Base-by-base conservation (phyloP, 805 yeast genomes). In the Barnettozyma sucrosica region DNA sequence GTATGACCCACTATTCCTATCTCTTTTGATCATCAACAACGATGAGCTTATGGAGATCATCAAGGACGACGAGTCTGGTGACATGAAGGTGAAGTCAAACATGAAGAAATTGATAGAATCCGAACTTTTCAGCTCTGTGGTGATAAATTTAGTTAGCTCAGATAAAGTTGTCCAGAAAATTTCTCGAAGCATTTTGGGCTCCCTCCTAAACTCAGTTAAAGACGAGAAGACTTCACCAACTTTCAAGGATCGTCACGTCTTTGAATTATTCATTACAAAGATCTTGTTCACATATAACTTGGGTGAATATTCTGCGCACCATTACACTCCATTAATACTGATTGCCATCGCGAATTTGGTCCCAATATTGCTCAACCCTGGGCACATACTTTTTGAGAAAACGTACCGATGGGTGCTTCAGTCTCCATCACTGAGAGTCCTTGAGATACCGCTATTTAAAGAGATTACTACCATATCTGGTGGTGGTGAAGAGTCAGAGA, bases 1-100 rank as follows among this genome's bases (percentile, higher is more conserved):
- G 7, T 86, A 89, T 62, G 92, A 88, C 59, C 75, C 81, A n/a
- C 81, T 83, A 57, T 87, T 89, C 57, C 55, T 89, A 33, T 62
- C 87, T 51, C 67, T 84, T 46, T 59, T 82, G 50, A 64, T 83
- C 5, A 61, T 84, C 33, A 83, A 81, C 60, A 85, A 81, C 55
- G 81, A 79, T 5, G 90, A 85, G 51, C 66, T 85, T 28, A 73
- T 85, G 37, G 64, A 59, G 24, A 47, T 66, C 13, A 55, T 58
- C 4, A 66, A 64, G 5, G 68, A 63, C 5, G 65, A 60, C 54
- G 57, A 55, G n/a, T 47, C 53, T 3, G 26, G 50, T n/a, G 55
- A 57, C 11, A 21, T 53, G 25, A 43, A 46, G 7, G 49, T 66
- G 41, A 63, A 60, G 14, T 72, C 82, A 45, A 79, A 85, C 50